These are phyloP conservation scores for Petunia axillaris DNA, from an alignment of 257 asterid species.

Conservation along the genomic window DNA sequence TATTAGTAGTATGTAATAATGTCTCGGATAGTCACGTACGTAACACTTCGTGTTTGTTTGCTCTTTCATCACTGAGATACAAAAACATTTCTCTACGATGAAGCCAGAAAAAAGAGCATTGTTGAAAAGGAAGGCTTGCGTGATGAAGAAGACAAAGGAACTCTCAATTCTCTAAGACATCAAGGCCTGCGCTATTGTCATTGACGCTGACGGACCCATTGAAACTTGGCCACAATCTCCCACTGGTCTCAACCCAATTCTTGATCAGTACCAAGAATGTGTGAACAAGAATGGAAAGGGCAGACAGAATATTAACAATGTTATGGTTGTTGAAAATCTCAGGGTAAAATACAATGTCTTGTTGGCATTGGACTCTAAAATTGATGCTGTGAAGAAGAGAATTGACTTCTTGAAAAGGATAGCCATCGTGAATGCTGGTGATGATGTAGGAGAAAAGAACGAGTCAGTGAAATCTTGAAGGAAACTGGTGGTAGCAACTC, in stretches of 20 bases:
- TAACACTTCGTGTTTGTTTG: too few species aligned
- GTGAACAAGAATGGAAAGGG: not conserved
- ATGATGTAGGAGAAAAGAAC: too few species aligned
- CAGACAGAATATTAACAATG: not conserved
- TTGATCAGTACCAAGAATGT: not conserved
- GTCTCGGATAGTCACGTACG: too few species aligned
- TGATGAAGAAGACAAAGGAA: slow-evolving; percentile 26
- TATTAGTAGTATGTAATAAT: too few species aligned
- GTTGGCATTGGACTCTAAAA: not conserved
- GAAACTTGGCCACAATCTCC: slow-evolving; percentile 27
- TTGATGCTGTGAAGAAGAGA: not conserved
- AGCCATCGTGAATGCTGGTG: not conserved
- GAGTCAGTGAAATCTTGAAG: not conserved
- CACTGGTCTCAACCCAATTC: not conserved
- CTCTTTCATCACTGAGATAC: too few species aligned
- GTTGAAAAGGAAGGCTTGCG: not conserved
- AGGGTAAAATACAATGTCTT: not conserved
- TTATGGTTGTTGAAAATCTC: not conserved
- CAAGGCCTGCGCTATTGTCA: slow-evolving; percentile 21
- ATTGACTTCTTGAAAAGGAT: not conserved
- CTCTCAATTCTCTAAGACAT: slow-evolving; percentile 22
- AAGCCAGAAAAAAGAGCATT: not conserved
- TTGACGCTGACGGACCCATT: slow-evolving; percentile 17
- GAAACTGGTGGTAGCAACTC: not conserved
- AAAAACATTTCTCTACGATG: not conserved